These are phyloP conservation scores for Imleria badia DNA, from an alignment of 768 basidiomycete genomes.

Conservation along the genomic window DNA sequence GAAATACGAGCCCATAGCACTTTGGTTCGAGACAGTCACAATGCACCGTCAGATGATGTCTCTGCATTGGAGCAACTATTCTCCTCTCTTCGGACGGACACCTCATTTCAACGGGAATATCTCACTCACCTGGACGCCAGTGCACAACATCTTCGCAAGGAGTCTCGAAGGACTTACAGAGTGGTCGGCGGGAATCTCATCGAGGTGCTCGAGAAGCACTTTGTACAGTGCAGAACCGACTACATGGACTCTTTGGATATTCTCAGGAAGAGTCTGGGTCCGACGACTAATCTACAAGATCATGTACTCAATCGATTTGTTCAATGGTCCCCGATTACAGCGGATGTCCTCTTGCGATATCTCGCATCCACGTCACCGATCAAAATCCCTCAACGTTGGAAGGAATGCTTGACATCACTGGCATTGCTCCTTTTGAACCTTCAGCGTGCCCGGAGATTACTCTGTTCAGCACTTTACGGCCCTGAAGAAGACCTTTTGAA, in stretches of 20 bases:
- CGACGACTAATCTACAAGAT: not conserved
- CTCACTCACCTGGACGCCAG: too few species aligned
- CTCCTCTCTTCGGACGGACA: too few species aligned
- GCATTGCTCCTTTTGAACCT: constrained; percentile 25
- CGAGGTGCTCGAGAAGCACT: not conserved
- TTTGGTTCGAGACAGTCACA: not conserved
- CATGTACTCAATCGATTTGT: not conserved
- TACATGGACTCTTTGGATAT: not conserved
- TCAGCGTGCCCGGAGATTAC: not conserved
- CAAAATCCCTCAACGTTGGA: constrained; percentile 25
- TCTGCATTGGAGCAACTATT: not conserved
- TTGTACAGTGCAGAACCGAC: not conserved
- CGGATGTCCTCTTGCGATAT: not conserved
- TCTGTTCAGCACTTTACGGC: not conserved
- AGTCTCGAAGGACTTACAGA: too few species aligned
- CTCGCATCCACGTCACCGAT: not conserved
- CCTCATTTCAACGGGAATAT: too few species aligned
- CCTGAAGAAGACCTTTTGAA: not conserved
- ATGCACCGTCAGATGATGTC: too few species aligned
- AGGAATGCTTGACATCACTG: constrained; percentile 24
- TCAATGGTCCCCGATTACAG: constrained; percentile 31
- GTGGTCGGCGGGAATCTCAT: too few species aligned
- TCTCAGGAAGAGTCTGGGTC: constrained; percentile 8
- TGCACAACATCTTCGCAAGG: too few species aligned
- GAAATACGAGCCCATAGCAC: not conserved